Percentiles rank a stretch among this genome's conserved stretches.
These are phyloP conservation scores for Coemansia furcata DNA, from an alignment of 192 early-diverging fungal genomes.

Conservation along the genomic window DNA sequence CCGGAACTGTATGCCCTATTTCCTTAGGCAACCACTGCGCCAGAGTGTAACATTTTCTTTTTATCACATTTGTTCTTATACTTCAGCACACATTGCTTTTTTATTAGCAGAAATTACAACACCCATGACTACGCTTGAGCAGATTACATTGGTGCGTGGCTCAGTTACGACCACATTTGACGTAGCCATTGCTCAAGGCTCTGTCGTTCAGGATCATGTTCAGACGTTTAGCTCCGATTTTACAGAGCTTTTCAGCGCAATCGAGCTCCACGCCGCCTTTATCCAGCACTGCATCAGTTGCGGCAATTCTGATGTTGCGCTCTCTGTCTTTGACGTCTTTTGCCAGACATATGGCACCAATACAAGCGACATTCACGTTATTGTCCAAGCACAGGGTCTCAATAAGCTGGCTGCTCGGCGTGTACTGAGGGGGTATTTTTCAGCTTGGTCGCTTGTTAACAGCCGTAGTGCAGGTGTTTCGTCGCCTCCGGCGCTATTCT, in stretches of 20 bases:
- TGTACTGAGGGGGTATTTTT: constrained; percentile 27
- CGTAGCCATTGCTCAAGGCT: background rate
- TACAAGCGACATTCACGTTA: constrained; percentile 14
- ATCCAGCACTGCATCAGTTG: constrained; percentile 10
- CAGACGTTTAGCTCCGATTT: background rate
- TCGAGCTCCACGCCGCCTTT: constrained; percentile 15
- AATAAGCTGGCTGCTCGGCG: constrained; percentile 5
- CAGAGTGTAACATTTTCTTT: no score
- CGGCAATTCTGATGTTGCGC: background rate
- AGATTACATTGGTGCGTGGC: background rate
- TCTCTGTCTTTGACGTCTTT: constrained; percentile 10
- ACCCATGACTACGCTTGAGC: background rate
- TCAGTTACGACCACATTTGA: background rate
- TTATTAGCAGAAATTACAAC: no score
- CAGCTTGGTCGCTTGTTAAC: constrained; percentile 5
- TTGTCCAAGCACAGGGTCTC: constrained; percentile 4
- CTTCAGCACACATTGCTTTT: no score
- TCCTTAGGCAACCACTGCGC: no score
- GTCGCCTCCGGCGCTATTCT: constrained; percentile 19
- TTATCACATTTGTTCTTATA: no score
- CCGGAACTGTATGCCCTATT: no score
- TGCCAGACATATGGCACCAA: background rate
- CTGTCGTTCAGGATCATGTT: background rate
- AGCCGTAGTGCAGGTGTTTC: background rate
- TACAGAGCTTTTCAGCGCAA: background rate